These are phyloP conservation scores for Tuctoria greenei DNA, from an alignment of 176 grass and related monocot genomes.

Conservation along the genomic window DNA sequence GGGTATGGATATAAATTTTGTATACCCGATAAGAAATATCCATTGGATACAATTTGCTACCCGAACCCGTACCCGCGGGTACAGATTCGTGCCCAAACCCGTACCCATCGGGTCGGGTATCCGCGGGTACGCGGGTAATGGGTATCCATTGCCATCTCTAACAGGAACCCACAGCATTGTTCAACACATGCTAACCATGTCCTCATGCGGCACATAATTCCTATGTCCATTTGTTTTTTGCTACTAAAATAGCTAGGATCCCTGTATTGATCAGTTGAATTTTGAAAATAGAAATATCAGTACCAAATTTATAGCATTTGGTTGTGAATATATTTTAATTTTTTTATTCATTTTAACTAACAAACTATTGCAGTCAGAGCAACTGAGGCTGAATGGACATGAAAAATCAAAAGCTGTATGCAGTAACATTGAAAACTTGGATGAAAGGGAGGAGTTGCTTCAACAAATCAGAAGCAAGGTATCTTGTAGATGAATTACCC, in stretches of 20 bases:
- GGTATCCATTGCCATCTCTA: too few relatives aligned
- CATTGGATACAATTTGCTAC: too few relatives aligned
- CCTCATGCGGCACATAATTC: too few relatives aligned
- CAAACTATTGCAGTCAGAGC: slow-evolving; percentile 51
- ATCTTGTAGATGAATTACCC: slow-evolving; percentile 34
- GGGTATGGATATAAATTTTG: too few relatives aligned
- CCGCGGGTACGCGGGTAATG: too few relatives aligned
- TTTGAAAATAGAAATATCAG: slow-evolving; percentile 31
- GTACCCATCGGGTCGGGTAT: too few relatives aligned
- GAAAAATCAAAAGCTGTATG: slow-evolving; percentile 52
- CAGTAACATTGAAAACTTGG: slow-evolving; percentile 45
- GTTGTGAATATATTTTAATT: background rate
- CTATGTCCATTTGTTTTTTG: slow-evolving; percentile 2
- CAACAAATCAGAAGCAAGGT: slow-evolving; percentile 98
- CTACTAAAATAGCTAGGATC: slow-evolving; percentile 9
- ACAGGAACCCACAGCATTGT: background rate
- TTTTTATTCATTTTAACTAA: slow-evolving; percentile 27
- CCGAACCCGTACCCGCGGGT: too few relatives aligned
- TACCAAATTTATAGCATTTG: slow-evolving; percentile 23
- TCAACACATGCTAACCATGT: too few relatives aligned
- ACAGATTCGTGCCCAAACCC: too few relatives aligned
- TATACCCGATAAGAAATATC: too few relatives aligned
- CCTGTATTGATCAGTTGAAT: slow-evolving; percentile 8
- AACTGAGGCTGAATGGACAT: slow-evolving; percentile 64
- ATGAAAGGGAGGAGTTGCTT: slow-evolving; percentile 85